Evolutionary conservation across 2,329 filamentous ascomycete genomes (phyloP), one percentile per base, ranked within the genome.

Genomic region (Tothia fuscella): DNA sequence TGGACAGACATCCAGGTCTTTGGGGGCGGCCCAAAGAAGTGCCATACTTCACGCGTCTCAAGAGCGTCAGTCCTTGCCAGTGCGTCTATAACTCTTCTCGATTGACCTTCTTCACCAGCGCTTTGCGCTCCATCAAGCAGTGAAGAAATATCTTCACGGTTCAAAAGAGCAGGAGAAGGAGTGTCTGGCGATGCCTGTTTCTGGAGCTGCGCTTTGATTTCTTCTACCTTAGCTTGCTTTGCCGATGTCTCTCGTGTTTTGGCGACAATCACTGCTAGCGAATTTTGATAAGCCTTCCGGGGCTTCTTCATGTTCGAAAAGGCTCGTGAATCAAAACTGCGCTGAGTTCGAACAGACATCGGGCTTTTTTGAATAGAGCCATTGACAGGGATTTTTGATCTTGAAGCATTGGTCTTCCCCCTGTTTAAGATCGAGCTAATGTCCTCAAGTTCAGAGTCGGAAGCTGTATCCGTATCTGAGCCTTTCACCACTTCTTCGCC

Each of bases 51-150:
- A n/a, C 71, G 64, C 13, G 61, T 55, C 16, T 71, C 61, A 30
- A 74, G 62, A 21, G 72, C 73, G 52, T 79, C 76, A 2, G 76
- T 81, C 49, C 76, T 66, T 46, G 67, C 63, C 49, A 82, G 67
- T 28, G 76, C 77, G 46, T 67, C 61, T 45, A 70, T 61, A 22
- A 80, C 58, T 48, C 71, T 71, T 44, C 65, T 59, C 5, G 66
- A 55, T 22, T 57, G 62, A 6, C 52, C 53, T 9, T 56, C 58
- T 22, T 68, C 65, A 21, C 67, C 64, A 7, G 31, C 16, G 14
- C 34, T 24, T 19, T 3, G 21, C 12, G 22, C 17, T 21, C 34
- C 39, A 16, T 24, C 28, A 19, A 41, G 20, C 10, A 29, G 22
- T n/a, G n/a, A n/a, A n/a, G n/a, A n/a, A n/a, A n/a, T n/a, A n/a